Percentiles rank a stretch among this genome's conserved stretches.
Evolutionary conservation across 208 protist species (phyloP).

Genomic region (Leishmania tropica): DNA sequence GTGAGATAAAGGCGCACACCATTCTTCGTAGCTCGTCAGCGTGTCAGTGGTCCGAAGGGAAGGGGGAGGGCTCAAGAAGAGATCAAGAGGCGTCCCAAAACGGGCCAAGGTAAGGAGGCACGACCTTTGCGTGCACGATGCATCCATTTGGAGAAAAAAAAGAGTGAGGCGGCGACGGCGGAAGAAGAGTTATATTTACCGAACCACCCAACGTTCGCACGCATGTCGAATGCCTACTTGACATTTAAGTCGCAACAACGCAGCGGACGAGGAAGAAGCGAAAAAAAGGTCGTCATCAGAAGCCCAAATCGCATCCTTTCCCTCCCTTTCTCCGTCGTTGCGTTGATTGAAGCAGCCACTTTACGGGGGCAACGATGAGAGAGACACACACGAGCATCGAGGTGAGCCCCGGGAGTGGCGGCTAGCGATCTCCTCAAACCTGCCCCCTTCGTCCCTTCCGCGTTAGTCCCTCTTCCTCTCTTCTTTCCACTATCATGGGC

Average conservation of each 20-base stretch:
- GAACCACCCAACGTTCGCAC: neutral
- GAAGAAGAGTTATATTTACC: neutral
- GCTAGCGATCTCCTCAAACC: neutral
- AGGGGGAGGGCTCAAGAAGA: neutral
- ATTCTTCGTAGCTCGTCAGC: neutral
- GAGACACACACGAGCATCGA: neutral
- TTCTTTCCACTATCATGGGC: neutral
- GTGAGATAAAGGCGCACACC: neutral
- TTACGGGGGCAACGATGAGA: neutral
- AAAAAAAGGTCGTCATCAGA: neutral
- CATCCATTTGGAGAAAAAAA: neutral
- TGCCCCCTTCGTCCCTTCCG: neutral
- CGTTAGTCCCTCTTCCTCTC: neutral
- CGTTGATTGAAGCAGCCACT: neutral
- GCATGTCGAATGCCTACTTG: neutral
- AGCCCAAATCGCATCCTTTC: conserved; percentile 14
- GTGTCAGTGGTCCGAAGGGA: neutral
- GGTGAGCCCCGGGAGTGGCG: neutral
- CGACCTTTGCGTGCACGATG: neutral
- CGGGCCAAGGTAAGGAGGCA: neutral
- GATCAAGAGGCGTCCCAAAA: neutral
- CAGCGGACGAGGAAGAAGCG: neutral
- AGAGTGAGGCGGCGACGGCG: neutral
- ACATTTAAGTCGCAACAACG: neutral
- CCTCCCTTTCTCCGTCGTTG: neutral